Base-by-base conservation (phyloP, 805 yeast genomes). In the Jamesozyma spencerorum region DNA sequence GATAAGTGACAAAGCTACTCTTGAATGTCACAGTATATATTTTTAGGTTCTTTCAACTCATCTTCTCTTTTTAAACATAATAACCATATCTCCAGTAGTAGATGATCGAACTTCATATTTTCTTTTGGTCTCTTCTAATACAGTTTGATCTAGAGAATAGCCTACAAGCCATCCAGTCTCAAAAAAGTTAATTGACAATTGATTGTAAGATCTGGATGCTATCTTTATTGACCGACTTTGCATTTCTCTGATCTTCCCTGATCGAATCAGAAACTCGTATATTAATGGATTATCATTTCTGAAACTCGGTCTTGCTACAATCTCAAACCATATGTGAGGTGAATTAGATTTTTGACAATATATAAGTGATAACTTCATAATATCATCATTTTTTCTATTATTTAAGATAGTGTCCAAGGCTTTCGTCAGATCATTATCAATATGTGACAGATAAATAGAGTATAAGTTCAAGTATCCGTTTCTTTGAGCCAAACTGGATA, bases 171-270 rank as follows among this genome's bases (percentile, higher is more conserved):
- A 54, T n/a, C 36, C 12, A 3, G 39, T 39, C 8, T 41, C 36
- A 15, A 53, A 34, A 17, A 43, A 47, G 11, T 39, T 28, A 22
- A 43, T 11, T 2, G 53, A 36, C 15, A 55, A 29, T 37, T 53
- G 60, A 32, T 49, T 52, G 38, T 55, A 55, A 40, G 50, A 45
- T 18, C 22, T 42, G 18, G 40, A 40, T 12, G 47, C 37, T 14
- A 38, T 31, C 11, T 32, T 24, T 2, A 51, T 22, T 26, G 49
- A 45, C 12, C 53, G 32, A 2, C 28, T 13, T 36, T 44, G 42
- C 52, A 54, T 50, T 26, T 45, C 47, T 3, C 18, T 13, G n/a
- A 48, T 43, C 2, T 46, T 47, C 2, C 48, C 47, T 3, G 49
- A 41, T 10, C 39, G 22, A 6, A 7, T 35, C 4, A 57, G 24